Evolutionary conservation across 441 rosid genomes (phyloP), one percentile per base, ranked within the genome.

Genomic region (Erodium trifolium): DNA sequence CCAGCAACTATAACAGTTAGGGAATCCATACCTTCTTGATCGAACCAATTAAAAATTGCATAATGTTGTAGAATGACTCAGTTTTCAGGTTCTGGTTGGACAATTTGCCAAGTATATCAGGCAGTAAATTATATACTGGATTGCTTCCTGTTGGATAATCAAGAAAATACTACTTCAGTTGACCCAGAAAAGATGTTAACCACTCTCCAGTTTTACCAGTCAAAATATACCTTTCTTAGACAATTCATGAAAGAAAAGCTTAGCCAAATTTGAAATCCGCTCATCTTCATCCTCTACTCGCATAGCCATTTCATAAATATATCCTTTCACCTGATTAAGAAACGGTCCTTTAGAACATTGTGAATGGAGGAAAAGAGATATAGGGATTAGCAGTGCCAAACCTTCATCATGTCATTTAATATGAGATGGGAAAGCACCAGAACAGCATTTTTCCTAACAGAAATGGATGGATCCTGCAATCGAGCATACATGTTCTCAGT

Each of bases 321-420:
- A 83, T 43, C 98, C 97, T 85, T 95, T 95, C 68, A 95, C 99
- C 99, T 94, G 79, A 73, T 55, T 70, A 81, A 71, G 79, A 67
- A 73, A 68, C 35, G 65, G 49, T 71, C 45, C 75, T 9, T 68
- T 74, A 77, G 59, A 78, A 73, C 60, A 62, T 43, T 64, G 41
- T 35, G 6, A 17, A 49, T n/a, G 19, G 0, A 37, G 29, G 9
- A 11, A 41, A 19, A 14, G 51, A 59, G 37, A 63, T 65, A 69
- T 70, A 68, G 66, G 34, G 43, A 19, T 63, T 72, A 57, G 71
- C 63, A 71, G 78, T 39, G 2, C 76, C 80, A 41, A 43, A 94
- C 98, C 97, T 92, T 95, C 99, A 95, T 95, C 99, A 95, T 95
- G 77, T 95, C 99, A 82, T 95, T 95, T 82, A 92, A 76, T 81